Conservation (phyloP, 768 basidiomycete species). For the Podaxis sp. region DNA sequence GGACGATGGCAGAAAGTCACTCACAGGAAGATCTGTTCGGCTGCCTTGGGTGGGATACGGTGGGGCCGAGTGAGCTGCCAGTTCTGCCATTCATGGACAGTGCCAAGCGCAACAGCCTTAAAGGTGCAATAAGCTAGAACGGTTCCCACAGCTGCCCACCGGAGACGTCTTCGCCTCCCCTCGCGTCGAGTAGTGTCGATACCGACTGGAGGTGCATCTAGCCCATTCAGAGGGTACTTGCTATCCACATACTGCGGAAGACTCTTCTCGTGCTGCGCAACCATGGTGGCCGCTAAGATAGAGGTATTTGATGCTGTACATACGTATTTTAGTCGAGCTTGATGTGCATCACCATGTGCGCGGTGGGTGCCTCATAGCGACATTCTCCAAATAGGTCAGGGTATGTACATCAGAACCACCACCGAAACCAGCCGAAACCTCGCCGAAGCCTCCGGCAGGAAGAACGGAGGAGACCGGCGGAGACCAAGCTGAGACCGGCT, state of each 20-base stretch:
- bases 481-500: neutral
- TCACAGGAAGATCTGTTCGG: slow-evolving; percentile 35
- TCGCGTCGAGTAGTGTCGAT: neutral
- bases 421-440: neutral
- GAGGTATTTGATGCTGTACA: neutral
- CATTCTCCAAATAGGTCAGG: no score
- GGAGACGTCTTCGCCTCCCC: neutral
- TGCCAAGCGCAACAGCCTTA: neutral
- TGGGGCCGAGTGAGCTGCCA: neutral
- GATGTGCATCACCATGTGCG: neutral
- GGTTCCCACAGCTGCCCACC: neutral
- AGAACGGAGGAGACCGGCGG: no score
- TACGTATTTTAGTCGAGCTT: neutral
- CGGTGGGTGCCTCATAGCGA: no score
- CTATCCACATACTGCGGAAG: slow-evolving; percentile 6
- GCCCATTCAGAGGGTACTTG: neutral
- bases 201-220: neutral
- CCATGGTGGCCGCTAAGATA: neutral
- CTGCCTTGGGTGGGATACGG: slow-evolving; percentile 13
- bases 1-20: slow-evolving; percentile 5
- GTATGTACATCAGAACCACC: no score
- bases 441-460: neutral
- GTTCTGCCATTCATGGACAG: neutral
- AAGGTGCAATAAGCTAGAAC: neutral
- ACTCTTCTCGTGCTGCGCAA: neutral